These are phyloP conservation scores for Phytophthora agathidicida DNA, from an alignment of 352 stramenopile genomes.

Conservation along the genomic window DNA sequence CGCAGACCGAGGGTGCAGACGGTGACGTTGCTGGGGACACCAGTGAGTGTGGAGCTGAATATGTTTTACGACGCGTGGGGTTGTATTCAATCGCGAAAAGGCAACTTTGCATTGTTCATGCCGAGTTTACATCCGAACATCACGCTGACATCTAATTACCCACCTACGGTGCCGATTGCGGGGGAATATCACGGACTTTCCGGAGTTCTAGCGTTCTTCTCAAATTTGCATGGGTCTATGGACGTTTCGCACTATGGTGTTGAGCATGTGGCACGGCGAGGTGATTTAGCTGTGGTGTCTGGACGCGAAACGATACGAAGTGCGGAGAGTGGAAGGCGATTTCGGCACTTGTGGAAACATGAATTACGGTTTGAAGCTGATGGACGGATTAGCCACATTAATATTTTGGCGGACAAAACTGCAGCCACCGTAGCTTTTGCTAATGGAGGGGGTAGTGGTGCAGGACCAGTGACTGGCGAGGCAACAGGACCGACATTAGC, in stretches of 20 bases:
- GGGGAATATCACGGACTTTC: slow-evolving; percentile 72
- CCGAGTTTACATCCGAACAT: slow-evolving; percentile 82
- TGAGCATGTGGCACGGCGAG: slow-evolving; percentile 68
- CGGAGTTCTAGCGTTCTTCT: slow-evolving; percentile 74
- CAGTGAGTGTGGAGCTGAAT: slow-evolving; percentile 64
- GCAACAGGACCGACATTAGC: slow-evolving; percentile 48
- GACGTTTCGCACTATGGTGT: slow-evolving; percentile 76
- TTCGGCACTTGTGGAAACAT: slow-evolving; percentile 86
- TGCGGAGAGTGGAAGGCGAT: slow-evolving; percentile 66
- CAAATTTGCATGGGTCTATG: slow-evolving; percentile 71
- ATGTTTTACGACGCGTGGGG: slow-evolving; percentile 82
- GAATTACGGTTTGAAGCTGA: slow-evolving; percentile 82
- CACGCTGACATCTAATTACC: slow-evolving; percentile 79
- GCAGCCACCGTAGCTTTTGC: slow-evolving; percentile 79
- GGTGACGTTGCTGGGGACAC: slow-evolving; percentile 57
- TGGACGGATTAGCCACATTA: slow-evolving; percentile 83
- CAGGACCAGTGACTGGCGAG: slow-evolving; percentile 44
- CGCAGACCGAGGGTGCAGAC: slow-evolving; percentile 33
- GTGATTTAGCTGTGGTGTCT: slow-evolving; percentile 78
- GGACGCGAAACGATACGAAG: slow-evolving; percentile 82
- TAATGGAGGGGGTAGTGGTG: slow-evolving; percentile 34
- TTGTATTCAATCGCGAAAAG: slow-evolving; percentile 71
- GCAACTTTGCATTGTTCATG: slow-evolving; percentile 81
- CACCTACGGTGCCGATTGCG: slow-evolving; percentile 67
- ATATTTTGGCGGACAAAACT: slow-evolving; percentile 86